A percentile compares a stretch with the other conserved stretches of the same genome.
Evolutionary conservation across 139 green algal species (phyloP).

Genomic region (Tetraselmis chui): DNA sequence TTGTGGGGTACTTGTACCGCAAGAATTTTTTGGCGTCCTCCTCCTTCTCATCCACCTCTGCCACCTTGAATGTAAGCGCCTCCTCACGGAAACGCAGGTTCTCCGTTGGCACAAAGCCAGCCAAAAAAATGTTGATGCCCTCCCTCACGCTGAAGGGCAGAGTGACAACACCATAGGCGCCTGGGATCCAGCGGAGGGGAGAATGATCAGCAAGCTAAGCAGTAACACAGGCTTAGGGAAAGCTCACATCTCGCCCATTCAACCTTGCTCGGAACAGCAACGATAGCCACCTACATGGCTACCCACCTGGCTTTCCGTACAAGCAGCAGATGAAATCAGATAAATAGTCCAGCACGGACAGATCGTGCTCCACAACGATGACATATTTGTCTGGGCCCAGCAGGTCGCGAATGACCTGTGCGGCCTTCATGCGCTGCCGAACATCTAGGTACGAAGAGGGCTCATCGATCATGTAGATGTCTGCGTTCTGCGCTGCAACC

Average conservation of each 20-base stretch:
- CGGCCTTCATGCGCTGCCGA: slow-evolving; percentile 89
- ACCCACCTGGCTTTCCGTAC: slow-evolving; percentile 88
- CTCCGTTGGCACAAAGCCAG: slow-evolving; percentile 96
- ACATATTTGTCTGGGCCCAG: slow-evolving; percentile 80
- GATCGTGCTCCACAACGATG: slow-evolving; percentile 96
- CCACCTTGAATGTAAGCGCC: slow-evolving; percentile 91
- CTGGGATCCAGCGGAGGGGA: too few relatives aligned
- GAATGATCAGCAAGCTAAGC: too few relatives aligned
- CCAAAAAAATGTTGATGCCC: slow-evolving; percentile 91
- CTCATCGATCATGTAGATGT: slow-evolving; percentile 99
- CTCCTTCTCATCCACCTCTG: slow-evolving; percentile 49
- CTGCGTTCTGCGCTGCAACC: slow-evolving; percentile 77
- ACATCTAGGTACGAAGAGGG: slow-evolving; percentile 96
- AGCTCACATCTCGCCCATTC: too few relatives aligned
- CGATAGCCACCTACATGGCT: too few relatives aligned
- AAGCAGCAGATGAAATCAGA: slow-evolving; percentile 99
- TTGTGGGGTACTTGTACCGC: slow-evolving; percentile 85
- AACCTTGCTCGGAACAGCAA: too few relatives aligned
- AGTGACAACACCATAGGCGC: slow-evolving; percentile 96
- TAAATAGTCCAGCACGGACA: slow-evolving; percentile 98
- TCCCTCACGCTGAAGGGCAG: slow-evolving; percentile 86
- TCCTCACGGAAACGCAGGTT: slow-evolving; percentile 98
- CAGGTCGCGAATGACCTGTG: slow-evolving; percentile 78
- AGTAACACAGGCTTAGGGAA: too few relatives aligned
- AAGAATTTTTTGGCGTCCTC: slow-evolving; percentile 77